Evolutionary conservation across 225 moss, liverwort and hornwort species (phyloP).

Genomic region (Bryum argenteum): DNA sequence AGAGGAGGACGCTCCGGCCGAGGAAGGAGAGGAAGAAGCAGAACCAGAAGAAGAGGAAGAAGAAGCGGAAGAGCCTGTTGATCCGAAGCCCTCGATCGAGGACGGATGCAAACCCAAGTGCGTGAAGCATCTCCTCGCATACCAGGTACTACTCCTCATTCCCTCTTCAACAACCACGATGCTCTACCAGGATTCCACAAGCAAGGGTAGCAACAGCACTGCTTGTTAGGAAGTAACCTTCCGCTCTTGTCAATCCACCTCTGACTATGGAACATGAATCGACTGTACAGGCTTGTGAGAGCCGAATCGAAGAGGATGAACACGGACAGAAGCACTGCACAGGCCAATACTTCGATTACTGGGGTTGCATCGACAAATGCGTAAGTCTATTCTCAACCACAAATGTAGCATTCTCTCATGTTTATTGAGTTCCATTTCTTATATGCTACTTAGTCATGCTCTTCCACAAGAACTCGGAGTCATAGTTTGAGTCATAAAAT

Average conservation of each 20-base stretch:
- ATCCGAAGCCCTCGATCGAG: slow-evolving; percentile 58
- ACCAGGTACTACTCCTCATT: slow-evolving; percentile 34
- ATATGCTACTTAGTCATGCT: too few relatives aligned
- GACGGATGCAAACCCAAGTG: slow-evolving; percentile 61
- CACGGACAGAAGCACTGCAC: slow-evolving; percentile 63
- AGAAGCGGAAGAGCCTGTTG: slow-evolving; percentile 56
- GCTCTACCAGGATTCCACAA: background rate
- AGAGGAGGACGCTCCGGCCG: background rate
- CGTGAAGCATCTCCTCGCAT: slow-evolving; percentile 56
- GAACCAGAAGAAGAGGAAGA: slow-evolving; percentile 39
- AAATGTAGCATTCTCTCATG: background rate
- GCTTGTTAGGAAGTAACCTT: background rate
- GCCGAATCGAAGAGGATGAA: slow-evolving; percentile 59
- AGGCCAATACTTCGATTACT: slow-evolving; percentile 70
- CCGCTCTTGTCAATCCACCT: background rate
- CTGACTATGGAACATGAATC: background rate
- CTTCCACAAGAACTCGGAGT: too few relatives aligned
- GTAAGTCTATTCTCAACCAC: slow-evolving; percentile 38
- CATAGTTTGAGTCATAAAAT: background rate
- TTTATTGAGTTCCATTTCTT: background rate
- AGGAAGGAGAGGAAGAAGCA: slow-evolving; percentile 29
- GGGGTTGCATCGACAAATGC: slow-evolving; percentile 72
- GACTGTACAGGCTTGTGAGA: slow-evolving; percentile 53
- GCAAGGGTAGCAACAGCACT: background rate
- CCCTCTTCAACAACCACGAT: background rate